Percentiles rank a stretch among this genome's conserved stretches.
These are phyloP conservation scores for Thalassiosira mediterranea DNA, from an alignment of 352 stramenopile genomes.

Conservation along the genomic window DNA sequence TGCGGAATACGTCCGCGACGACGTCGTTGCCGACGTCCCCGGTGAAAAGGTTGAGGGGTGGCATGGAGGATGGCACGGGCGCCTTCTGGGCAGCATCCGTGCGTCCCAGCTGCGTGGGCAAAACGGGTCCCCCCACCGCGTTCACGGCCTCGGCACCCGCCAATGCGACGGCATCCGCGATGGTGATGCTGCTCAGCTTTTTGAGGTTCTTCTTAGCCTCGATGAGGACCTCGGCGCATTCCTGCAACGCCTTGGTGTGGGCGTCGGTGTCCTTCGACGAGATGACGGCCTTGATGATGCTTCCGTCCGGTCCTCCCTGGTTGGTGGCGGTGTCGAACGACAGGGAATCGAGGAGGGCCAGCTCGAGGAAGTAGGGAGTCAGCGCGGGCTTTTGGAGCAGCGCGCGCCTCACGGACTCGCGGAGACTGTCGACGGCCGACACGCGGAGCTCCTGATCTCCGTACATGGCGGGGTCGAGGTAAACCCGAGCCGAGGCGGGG, in stretches of 20 bases:
- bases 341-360: slow-evolving; percentile 74
- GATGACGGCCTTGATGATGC: slow-evolving; percentile 67
- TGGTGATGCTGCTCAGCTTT: slow-evolving; percentile 77
- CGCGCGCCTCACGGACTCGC: slow-evolving; percentile 68
- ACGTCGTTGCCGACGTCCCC: slow-evolving; percentile 45
- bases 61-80: slow-evolving; percentile 45
- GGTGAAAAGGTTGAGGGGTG: slow-evolving; percentile 71
- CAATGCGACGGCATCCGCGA: slow-evolving; percentile 79
- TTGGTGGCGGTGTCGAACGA: slow-evolving; percentile 67
- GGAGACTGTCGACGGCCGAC: slow-evolving; percentile 74
- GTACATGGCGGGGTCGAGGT: slow-evolving; percentile 84
- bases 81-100: slow-evolving; percentile 58
- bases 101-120: slow-evolving; percentile 76
- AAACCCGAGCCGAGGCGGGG: slow-evolving; percentile 70
- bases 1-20: slow-evolving; percentile 63
- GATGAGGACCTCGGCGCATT: slow-evolving; percentile 64
- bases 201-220: slow-evolving; percentile 77
- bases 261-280: slow-evolving; percentile 48
- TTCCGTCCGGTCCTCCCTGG: slow-evolving; percentile 76
- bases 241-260: slow-evolving; percentile 61
- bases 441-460: slow-evolving; percentile 83
- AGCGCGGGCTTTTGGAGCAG: slow-evolving; percentile 78
- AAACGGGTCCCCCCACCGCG: slow-evolving; percentile 75
- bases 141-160: slow-evolving; percentile 73
- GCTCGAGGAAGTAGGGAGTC: slow-evolving; percentile 76